Percentiles rank a stretch among this genome's conserved stretches.
Conservation (phyloP, 768 basidiomycete species). For the Filobasidium floriforme region DNA sequence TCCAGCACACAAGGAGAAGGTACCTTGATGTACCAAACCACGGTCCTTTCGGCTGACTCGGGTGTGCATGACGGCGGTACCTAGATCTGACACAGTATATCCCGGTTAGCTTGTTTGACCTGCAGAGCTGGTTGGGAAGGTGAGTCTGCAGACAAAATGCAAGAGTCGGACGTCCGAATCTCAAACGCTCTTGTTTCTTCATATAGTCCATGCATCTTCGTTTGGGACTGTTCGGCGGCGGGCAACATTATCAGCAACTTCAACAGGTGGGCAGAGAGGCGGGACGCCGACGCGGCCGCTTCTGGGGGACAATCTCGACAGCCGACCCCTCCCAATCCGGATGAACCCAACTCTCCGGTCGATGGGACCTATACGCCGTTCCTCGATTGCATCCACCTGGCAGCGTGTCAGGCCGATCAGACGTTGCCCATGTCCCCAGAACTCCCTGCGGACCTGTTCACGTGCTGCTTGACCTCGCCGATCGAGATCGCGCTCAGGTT, state of each 20-base stretch:
- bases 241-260: slow-evolving; percentile 88
- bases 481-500: slow-evolving; percentile 95
- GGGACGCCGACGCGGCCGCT: slow-evolving; percentile 54
- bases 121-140: slow-evolving; percentile 80
- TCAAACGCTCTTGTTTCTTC: neutral
- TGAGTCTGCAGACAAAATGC: slow-evolving; percentile 23
- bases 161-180: neutral
- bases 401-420: slow-evolving; percentile 85
- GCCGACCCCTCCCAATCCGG: slow-evolving; percentile 54
- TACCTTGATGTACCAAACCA: neutral
- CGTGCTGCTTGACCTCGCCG: slow-evolving; percentile 92
- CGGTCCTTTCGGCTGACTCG: neutral
- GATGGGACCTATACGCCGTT: slow-evolving; percentile 51
- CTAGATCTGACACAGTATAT: slow-evolving; percentile 90
- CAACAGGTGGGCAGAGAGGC: slow-evolving; percentile 50
- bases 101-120: slow-evolving; percentile 84
- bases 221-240: slow-evolving; percentile 99
- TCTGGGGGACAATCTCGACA: slow-evolving; percentile 65
- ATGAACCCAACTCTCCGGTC: slow-evolving; percentile 13
- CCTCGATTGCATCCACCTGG: slow-evolving; percentile 84
- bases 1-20: neutral
- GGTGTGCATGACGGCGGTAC: neutral
- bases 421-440: slow-evolving; percentile 90
- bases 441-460: slow-evolving; percentile 94
- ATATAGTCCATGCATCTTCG: slow-evolving; percentile 82